A percentile compares a stretch with the other conserved stretches of the same genome.
phyloP scores from a whole-genome alignment of 2,329 filamentous ascomycete genomes.

The Colletotrichum godetiae region DNA sequence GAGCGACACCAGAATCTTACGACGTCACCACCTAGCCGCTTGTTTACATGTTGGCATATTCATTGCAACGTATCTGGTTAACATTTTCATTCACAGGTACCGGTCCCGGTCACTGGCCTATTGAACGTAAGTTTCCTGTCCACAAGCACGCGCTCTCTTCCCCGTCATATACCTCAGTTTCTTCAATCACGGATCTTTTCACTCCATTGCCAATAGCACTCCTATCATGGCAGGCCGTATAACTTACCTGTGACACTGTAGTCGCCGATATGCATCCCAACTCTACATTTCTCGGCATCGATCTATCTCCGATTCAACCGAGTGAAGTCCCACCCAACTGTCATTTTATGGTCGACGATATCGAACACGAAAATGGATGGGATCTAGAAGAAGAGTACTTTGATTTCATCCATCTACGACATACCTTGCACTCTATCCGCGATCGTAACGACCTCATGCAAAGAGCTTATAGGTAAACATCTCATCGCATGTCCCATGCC shows the following conservation, averaged over 20 bases:
- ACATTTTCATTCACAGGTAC: conserved; percentile 50
- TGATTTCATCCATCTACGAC: conserved; percentile 62
- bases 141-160: not conserved
- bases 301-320: conserved; percentile 64
- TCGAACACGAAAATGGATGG: conserved; percentile 63
- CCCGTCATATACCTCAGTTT: not conserved
- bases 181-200: not conserved
- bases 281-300: conserved; percentile 58
- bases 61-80: conserved; percentile 16
- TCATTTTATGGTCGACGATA: conserved; percentile 63
- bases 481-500: not conserved
- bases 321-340: conserved; percentile 63
- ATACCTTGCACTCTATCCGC: conserved; percentile 57
- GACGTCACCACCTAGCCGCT: not conserved
- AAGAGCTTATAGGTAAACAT: conserved; percentile 53
- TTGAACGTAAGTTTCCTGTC: conserved; percentile 55
- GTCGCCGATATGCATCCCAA: conserved; percentile 60
- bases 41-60: not conserved
- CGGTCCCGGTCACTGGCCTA: conserved; percentile 63
- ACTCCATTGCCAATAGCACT: not conserved
- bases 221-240: not conserved
- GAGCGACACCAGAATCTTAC: not conserved
- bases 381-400: conserved; percentile 56
- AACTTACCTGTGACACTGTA: conserved; percentile 40
- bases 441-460: conserved; percentile 54